Conservation (phyloP, 2,329 filamentous ascomycete genomes). For the Apiospora koreana region DNA sequence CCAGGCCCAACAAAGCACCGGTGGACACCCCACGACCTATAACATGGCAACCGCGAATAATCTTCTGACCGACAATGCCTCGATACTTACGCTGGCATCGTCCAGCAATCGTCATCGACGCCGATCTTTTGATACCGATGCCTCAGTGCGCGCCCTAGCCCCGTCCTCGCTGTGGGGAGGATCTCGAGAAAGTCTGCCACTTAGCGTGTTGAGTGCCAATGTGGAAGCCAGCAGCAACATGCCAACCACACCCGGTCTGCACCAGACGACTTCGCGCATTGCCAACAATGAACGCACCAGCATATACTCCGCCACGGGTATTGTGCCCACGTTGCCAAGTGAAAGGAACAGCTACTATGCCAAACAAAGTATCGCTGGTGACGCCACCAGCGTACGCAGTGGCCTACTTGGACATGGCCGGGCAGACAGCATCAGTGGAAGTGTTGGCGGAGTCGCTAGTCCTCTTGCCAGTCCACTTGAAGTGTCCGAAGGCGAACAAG, state of each 20-base stretch:
- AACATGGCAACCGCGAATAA: constrained; percentile 79
- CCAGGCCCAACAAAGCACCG: constrained; percentile 29
- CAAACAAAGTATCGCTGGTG: constrained; percentile 56
- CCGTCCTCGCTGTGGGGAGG: constrained; percentile 82
- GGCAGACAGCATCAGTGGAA: constrained; percentile 80
- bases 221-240: constrained; percentile 51
- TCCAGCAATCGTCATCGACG: constrained; percentile 77
- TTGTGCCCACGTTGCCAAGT: constrained; percentile 64
- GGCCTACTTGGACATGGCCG: constrained; percentile 75
- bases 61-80: constrained; percentile 81
- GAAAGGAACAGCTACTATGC: constrained; percentile 84
- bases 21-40: constrained; percentile 68
- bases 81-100: constrained; percentile 80
- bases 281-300: constrained; percentile 67
- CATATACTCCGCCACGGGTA: constrained; percentile 77
- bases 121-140: constrained; percentile 82
- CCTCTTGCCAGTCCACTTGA: constrained; percentile 62
- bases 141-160: constrained; percentile 80
- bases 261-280: constrained; percentile 45
- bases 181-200: constrained; percentile 75
- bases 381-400: constrained; percentile 78
- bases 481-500: constrained; percentile 33
- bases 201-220: constrained; percentile 76
- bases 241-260: constrained; percentile 51
- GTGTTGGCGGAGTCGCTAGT: constrained; percentile 64